Base-by-base conservation (phyloP, 108 stramenopile species). In the Aurantiochytrium sp. region DNA sequence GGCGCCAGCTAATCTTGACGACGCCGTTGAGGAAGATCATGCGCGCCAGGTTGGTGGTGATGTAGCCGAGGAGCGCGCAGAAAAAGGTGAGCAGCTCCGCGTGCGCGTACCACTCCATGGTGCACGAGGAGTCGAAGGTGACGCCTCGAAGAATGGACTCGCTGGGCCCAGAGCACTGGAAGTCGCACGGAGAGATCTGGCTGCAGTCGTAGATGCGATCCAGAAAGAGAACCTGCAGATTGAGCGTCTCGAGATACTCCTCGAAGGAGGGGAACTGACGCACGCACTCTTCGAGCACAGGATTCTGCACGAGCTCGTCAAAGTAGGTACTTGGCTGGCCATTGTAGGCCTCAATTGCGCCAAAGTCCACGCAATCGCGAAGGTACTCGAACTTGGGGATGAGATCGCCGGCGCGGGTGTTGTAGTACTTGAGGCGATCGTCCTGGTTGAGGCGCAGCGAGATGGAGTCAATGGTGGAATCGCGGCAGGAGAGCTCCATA, bases 31-130 rank as follows among this genome's bases (percentile, higher is more conserved):
- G 73, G 45, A 81, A 81, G 27, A 81, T 48, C 42, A 81, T 27
- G 42, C 73, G 73, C 45, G 73, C 39, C 39, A 81, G 24, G 45
- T 81, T 81, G 39, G 30, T 48, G 27, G 45, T 48, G 24, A 81
- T 81, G 45, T 27, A 81, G 27, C 39, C 73, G 30, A 41, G 30
- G 24, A 48, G 39, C 19, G 45, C 73, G 27, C 39, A 48, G 24
- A 81, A 48, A 24, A 48, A 48, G 42, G 42, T 48, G n/a, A 81
- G 45, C 39, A 48, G 39, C 42, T 41, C n/a, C 12, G 42, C 45
- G 45, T 81, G 73, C 3, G 24, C 19, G 24, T 81, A 81, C 73
- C 73, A 81, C 30, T 81, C 73, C 73, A 48, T 27, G 73, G 73
- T 81, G 45, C 73, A 81, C 73, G 73, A 41, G n/a, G 73, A 30